Evolutionary conservation across 2,329 filamentous ascomycete genomes (phyloP).

Genomic region (Trichophyton benhamiae): DNA sequence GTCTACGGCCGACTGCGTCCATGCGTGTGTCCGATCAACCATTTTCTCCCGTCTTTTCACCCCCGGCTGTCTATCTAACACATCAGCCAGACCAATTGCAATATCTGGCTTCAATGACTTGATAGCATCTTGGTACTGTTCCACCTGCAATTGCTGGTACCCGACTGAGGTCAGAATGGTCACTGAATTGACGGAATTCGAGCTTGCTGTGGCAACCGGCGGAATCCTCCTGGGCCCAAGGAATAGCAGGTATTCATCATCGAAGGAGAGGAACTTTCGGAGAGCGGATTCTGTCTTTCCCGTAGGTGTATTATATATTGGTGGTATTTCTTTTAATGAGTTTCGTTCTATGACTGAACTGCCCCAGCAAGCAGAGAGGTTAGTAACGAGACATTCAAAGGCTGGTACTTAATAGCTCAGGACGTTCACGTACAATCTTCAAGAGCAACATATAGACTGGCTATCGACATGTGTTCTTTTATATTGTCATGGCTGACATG

Average conservation of each 20-base stretch:
- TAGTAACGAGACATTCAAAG: constrained; percentile 15
- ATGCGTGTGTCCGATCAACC: constrained; percentile 72
- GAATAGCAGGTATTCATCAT: constrained; percentile 53
- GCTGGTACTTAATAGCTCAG: neutral
- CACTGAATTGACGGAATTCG: constrained; percentile 59
- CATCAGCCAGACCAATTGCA: constrained; percentile 63
- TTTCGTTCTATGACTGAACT: constrained; percentile 51
- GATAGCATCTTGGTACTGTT: constrained; percentile 56
- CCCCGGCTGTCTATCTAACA: constrained; percentile 47
- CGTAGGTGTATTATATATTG: constrained; percentile 40
- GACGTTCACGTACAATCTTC: constrained; percentile 67
- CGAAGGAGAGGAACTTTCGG: constrained; percentile 63
- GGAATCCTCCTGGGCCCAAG: constrained; percentile 68
- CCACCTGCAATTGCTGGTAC: constrained; percentile 57
- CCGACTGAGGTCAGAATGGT: constrained; percentile 78
- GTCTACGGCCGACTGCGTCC: constrained; percentile 58
- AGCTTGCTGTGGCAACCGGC: constrained; percentile 54
- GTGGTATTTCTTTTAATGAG: constrained; percentile 34
- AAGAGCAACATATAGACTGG: constrained; percentile 64
- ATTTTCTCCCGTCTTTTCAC: constrained; percentile 69
- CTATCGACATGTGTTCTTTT: constrained; percentile 49
- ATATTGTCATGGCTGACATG: constrained; percentile 83
- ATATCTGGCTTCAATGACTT: constrained; percentile 65
- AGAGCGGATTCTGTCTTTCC: constrained; percentile 44
- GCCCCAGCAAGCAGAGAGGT: constrained; percentile 25